Evolutionary conservation across 495 filamentous ascomycete species (phyloP).

Genomic region (Penicillium paxilli): DNA sequence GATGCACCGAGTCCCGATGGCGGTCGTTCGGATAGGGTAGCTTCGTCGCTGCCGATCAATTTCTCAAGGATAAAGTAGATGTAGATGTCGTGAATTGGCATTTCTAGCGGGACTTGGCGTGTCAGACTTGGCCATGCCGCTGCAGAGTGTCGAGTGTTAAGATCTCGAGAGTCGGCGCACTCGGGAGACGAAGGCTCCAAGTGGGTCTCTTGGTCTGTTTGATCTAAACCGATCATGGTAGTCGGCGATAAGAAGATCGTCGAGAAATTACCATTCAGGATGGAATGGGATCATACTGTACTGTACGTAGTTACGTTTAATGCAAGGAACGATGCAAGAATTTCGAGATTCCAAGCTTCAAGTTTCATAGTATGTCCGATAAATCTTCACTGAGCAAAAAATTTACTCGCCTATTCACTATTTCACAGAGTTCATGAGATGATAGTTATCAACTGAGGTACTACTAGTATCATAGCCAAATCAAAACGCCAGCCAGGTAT

Average conservation of each 20-base stretch:
- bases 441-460: background rate
- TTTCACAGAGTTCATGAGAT: slow-evolving; percentile 3
- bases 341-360: background rate
- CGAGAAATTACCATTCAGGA: no score
- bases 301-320: background rate
- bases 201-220: slow-evolving; percentile 18
- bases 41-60: background rate
- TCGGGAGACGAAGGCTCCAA: slow-evolving; percentile 1
- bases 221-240: slow-evolving; percentile 14
- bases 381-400: background rate
- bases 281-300: no score
- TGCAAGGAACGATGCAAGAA: no score
- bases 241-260: background rate
- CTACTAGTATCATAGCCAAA: background rate
- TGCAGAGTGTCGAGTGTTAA: background rate
- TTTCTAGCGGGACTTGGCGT: background rate
- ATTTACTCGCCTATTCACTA: background rate
- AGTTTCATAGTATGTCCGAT: background rate
- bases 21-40: background rate
- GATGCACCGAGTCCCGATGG: background rate
- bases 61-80: no score
- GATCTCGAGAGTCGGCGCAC: background rate
- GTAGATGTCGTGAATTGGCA: background rate
- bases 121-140: slow-evolving; percentile 3
- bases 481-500: slow-evolving; percentile 27